A percentile compares a stretch with the other conserved stretches of the same genome.
phyloP scores from a whole-genome alignment of 345 rosid species.

The Eucalyptus tenuipes region DNA sequence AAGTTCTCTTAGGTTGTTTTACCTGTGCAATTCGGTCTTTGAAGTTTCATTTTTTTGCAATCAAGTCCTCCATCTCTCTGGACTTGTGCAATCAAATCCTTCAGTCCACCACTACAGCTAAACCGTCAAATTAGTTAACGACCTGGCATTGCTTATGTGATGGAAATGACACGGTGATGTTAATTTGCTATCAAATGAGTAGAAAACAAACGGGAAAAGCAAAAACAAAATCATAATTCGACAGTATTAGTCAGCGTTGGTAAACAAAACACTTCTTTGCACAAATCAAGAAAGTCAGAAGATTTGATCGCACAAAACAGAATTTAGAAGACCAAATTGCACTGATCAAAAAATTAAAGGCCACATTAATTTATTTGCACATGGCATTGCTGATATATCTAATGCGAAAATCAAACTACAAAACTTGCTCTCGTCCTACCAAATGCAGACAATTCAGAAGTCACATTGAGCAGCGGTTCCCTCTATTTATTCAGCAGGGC shows the following conservation, averaged over 20 bases:
- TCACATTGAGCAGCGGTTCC: background rate
- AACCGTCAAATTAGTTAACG: background rate
- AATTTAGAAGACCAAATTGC: background rate
- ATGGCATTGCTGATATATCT: background rate
- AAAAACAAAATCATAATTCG: background rate
- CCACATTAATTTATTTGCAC: background rate
- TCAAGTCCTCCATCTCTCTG: background rate
- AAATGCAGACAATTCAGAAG: background rate
- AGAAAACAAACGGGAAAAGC: background rate
- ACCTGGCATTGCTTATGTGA: background rate
- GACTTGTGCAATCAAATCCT: background rate
- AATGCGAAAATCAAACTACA: background rate
- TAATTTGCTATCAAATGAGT: background rate
- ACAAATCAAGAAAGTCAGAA: background rate
- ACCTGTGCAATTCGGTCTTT: background rate
- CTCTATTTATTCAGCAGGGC: background rate
- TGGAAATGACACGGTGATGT: background rate
- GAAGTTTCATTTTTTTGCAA: background rate
- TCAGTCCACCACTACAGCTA: background rate
- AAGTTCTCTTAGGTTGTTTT: background rate
- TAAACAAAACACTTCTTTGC: background rate
- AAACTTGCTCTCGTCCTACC: background rate
- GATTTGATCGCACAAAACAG: background rate
- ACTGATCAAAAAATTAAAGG: background rate
- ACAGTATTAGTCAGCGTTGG: rapidly evolving